phyloP scores from a whole-genome alignment of 2,329 filamentous ascomycete species.

The Arthrobotrys pseudoclavata region DNA sequence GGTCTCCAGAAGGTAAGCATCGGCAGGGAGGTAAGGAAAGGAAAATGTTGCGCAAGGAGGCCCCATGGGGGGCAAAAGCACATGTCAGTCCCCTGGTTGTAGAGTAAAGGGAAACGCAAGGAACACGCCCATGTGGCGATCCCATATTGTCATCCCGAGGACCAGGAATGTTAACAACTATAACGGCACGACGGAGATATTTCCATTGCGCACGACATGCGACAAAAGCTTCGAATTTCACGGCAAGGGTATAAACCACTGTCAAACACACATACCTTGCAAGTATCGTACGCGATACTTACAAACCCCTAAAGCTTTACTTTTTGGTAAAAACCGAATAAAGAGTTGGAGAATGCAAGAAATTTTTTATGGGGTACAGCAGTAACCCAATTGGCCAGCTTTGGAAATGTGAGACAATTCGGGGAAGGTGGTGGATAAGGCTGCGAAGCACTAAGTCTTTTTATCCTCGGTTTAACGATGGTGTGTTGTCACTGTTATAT shows the following conservation, averaged over 20 bases:
- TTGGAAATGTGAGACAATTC: constrained; percentile 43
- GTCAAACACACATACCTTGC: constrained; percentile 40
- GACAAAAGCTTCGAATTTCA: constrained; percentile 11
- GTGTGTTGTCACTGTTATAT: constrained; percentile 40
- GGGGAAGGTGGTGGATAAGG: constrained; percentile 51
- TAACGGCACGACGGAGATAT: constrained; percentile 57
- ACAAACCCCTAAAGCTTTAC: constrained; percentile 30
- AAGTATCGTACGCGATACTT: constrained; percentile 46
- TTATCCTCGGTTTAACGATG: constrained; percentile 32
- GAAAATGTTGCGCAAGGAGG: constrained; percentile 32
- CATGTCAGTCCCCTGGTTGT: constrained; percentile 23
- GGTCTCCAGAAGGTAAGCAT: constrained; percentile 33
- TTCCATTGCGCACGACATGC: constrained; percentile 19
- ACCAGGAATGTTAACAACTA: constrained; percentile 16
- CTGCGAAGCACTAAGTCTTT: constrained; percentile 10
- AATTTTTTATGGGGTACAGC: constrained; percentile 14
- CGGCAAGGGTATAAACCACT: constrained; percentile 3
- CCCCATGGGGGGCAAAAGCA: constrained; percentile 24
- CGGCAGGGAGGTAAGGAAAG: constrained; percentile 11
- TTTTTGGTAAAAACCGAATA: constrained; percentile 5
- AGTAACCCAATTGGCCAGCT: constrained; percentile 24
- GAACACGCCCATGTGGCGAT: constrained; percentile 45
- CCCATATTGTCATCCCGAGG: constrained; percentile 38
- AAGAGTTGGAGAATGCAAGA: constrained; percentile 10
- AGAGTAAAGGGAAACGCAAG: constrained; percentile 18